phyloP scores from a whole-genome alignment of 768 basidiomycete genomes.

The Amanita rimosa region DNA sequence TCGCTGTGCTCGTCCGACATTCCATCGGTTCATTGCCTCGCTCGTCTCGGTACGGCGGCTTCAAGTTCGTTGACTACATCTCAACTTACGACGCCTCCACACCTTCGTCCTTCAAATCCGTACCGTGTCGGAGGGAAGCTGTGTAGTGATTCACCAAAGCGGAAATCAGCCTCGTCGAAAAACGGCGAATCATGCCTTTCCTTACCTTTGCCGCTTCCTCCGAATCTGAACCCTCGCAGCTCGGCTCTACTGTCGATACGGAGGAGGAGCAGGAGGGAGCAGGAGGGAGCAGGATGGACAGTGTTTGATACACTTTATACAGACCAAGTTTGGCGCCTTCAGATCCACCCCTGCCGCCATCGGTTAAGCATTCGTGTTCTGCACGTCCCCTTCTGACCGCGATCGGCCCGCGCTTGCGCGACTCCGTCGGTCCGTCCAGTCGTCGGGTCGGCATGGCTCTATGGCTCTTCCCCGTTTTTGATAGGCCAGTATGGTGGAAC shows the following conservation, averaged over 20 bases:
- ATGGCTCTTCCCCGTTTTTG: slow-evolving; percentile 75
- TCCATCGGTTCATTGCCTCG: slow-evolving; percentile 67
- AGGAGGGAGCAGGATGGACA: slow-evolving; percentile 20
- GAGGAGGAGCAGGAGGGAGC: too few species aligned
- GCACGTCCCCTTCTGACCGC: slow-evolving; percentile 40
- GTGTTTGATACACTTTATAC: slow-evolving; percentile 44
- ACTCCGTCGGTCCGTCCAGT: slow-evolving; percentile 61
- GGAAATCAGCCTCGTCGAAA: slow-evolving; percentile 67
- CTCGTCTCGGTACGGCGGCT: slow-evolving; percentile 84
- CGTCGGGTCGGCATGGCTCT: slow-evolving; percentile 81
- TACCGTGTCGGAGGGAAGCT: slow-evolving; percentile 87
- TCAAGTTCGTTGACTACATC: slow-evolving; percentile 68
- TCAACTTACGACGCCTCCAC: slow-evolving; percentile 38
- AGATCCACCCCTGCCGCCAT: slow-evolving; percentile 48
- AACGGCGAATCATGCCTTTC: slow-evolving; percentile 88
- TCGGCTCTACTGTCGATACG: too few species aligned
- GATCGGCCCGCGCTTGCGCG: slow-evolving; percentile 46
- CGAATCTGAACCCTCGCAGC: too few species aligned
- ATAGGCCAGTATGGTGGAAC: slow-evolving; percentile 94
- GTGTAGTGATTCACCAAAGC: slow-evolving; percentile 88
- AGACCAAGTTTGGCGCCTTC: slow-evolving; percentile 45
- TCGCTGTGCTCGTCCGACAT: slow-evolving; percentile 80
- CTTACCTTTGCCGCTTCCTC: slow-evolving; percentile 63
- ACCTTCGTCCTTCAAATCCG: slow-evolving; percentile 38
- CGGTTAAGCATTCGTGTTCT: slow-evolving; percentile 72